phyloP scores from a whole-genome alignment of 805 yeast genomes.

The Suhomyces xylopsoci region DNA sequence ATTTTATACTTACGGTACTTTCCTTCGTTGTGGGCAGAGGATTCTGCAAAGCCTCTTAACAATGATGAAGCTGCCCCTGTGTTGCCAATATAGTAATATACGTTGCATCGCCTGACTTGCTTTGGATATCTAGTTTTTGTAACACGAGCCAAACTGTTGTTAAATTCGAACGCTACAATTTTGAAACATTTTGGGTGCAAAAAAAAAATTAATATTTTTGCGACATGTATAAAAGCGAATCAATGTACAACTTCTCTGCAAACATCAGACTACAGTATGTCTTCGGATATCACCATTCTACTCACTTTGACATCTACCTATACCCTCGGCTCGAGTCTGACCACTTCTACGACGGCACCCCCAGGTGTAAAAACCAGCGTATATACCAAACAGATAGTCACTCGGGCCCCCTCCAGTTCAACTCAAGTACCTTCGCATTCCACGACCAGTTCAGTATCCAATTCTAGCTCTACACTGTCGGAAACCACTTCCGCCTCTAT shows the following conservation, averaged over 20 bases:
- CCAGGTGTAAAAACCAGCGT: not conserved
- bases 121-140: not conserved
- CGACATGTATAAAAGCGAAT: not conserved
- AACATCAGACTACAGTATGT: not conserved
- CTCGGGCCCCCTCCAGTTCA: not conserved
- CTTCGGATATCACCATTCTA: constrained; percentile 7
- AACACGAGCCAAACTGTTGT: not conserved
- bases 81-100: constrained; percentile 4
- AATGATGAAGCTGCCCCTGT: constrained; percentile 1
- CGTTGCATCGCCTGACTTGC: not conserved
- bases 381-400: not conserved
- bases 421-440: not conserved
- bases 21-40: constrained; percentile 7
- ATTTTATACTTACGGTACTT: constrained; percentile 10
- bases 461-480: not conserved
- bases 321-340: constrained; percentile 2
- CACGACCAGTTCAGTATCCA: not conserved
- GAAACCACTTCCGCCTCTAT: not conserved
- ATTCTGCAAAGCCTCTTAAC: constrained; percentile 6
- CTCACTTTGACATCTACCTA: constrained; percentile 11
- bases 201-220: not conserved
- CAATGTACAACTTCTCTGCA: not conserved
- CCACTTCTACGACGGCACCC: not conserved
- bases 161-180: not conserved
- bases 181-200: constrained; percentile 2